Conservation (phyloP, 345 rosid species). For the Hibiscus trionum region DNA sequence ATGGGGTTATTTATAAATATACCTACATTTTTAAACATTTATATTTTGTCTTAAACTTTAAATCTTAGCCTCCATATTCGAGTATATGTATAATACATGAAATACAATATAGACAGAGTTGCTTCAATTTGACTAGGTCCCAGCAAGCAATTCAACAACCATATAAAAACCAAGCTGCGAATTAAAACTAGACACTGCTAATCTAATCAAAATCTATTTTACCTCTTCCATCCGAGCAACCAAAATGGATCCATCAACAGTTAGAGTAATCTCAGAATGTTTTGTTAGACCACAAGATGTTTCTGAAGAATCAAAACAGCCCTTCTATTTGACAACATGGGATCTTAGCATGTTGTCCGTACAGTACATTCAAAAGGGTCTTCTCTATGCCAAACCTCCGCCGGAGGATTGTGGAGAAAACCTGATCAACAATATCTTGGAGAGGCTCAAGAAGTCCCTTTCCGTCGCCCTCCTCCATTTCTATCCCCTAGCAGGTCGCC, state of each 20-base stretch:
- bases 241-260: slow-evolving; percentile 22
- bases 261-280: slow-evolving; percentile 39
- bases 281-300: slow-evolving; percentile 40
- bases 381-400: slow-evolving; percentile 46
- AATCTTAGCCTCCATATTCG: too few relatives aligned
- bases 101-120: too few relatives aligned
- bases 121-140: too few relatives aligned
- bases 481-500: slow-evolving; percentile 70
- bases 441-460: slow-evolving; percentile 42
- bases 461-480: slow-evolving; percentile 58
- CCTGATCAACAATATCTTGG: slow-evolving; percentile 31
- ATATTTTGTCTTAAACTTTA: too few relatives aligned
- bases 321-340: slow-evolving; percentile 54
- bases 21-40: too few relatives aligned
- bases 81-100: too few relatives aligned
- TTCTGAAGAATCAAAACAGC: slow-evolving; percentile 33
- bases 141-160: background rate
- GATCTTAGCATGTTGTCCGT: slow-evolving; percentile 64
- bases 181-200: background rate
- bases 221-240: background rate
- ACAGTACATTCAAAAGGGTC: slow-evolving; percentile 62
- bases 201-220: background rate
- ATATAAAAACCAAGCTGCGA: background rate
- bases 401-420: background rate
- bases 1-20: too few relatives aligned